Percentiles rank a stretch among this genome's conserved stretches.
Conservation (phyloP, 2,329 filamentous ascomycete species). For the Aspergillus eucalypticola region DNA sequence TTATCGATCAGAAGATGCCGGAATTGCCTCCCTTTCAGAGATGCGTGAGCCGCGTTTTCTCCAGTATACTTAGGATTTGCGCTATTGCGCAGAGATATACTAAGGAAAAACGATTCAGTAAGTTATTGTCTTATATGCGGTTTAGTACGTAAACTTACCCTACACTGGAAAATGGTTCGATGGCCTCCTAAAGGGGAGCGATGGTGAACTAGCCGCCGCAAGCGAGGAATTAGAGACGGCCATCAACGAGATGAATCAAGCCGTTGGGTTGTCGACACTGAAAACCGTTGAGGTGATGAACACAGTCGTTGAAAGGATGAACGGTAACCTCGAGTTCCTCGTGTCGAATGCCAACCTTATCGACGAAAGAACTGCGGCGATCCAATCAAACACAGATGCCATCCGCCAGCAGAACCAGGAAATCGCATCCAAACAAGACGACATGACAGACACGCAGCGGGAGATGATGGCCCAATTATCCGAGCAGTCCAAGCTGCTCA, state of each 20-base stretch:
- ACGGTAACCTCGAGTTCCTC: constrained; percentile 8
- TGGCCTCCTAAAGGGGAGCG: constrained; percentile 1
- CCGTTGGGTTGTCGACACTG: constrained; percentile 4
- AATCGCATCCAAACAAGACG: constrained; percentile 5
- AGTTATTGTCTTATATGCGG: background rate
- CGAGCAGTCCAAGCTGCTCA: constrained; percentile 3
- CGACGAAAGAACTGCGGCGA: constrained; percentile 1
- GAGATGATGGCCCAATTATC: constrained; percentile 2
- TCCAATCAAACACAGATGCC: constrained; percentile 2
- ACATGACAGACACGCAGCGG: background rate
- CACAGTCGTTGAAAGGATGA: constrained; percentile 5
- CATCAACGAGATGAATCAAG: constrained; percentile 6
- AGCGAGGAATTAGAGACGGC: constrained; percentile 5
- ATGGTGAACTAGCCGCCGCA: constrained; percentile 5
- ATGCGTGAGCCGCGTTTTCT: constrained; percentile 7
- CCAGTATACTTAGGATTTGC: constrained; percentile 6
- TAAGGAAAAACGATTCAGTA: constrained; percentile 6
- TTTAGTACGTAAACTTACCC: background rate
- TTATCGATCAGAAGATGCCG: constrained; percentile 7
- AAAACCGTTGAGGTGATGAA: constrained; percentile 3
- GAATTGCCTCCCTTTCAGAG: background rate
- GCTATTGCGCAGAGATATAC: constrained; percentile 8
- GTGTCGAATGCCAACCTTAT: background rate
- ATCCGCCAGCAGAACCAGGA: constrained; percentile 5
- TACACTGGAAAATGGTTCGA: constrained; percentile 9